Base-by-base conservation (phyloP, 768 basidiomycete genomes). In the Mycena olivaceomarginata region DNA sequence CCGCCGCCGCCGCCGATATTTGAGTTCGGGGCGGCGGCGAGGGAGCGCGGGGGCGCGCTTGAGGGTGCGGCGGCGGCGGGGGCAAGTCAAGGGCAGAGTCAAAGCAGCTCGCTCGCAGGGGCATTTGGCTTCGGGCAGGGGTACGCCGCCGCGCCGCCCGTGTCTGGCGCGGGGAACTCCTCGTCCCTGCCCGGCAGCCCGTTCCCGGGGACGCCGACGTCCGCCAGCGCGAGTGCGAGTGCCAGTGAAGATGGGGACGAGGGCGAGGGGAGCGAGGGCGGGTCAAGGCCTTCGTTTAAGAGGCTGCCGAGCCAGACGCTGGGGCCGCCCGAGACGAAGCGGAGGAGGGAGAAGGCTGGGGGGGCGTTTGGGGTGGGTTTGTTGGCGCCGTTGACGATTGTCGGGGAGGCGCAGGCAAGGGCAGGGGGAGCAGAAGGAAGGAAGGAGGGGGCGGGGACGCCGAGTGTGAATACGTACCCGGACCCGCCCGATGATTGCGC, bases 221-320 rank as follows among this genome's bases (percentile, higher is more conserved):
- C 56, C 22, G 56, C 64, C 31, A 31, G 31, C 31, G 31, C 31
- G 2, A 79, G 76, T 15, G 11, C 15, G 78, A 72, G 59, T 31
- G 31, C 31, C 66, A 77, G 40, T 41, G 39, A 57, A 62, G 79
- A 80, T 41, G 80, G 79, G 45, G 81, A n/a, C n/a, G 51, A n/a
- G 62, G 41, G 41, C 69, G 78, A 85, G 22, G 87, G 85, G 18
- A 84, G 84, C n/a, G 85, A 78, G 74, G 45, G 83, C 81, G 70
- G 83, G 81, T 15, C 84, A 77, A 82, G 95, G 2, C 95, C 95
- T 13, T 89, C 92, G 40, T 95, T 94, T 81, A 96, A 96, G 87
- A 87, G 95, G 60, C 82, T 94, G 48, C 92, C 95, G 2, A 94
- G 93, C 63, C 93, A 94, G 85, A 93, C 93, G 12, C 84, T 96